Evolutionary conservation across 768 basidiomycete genomes (phyloP).

Genomic region (Russula sp.): DNA sequence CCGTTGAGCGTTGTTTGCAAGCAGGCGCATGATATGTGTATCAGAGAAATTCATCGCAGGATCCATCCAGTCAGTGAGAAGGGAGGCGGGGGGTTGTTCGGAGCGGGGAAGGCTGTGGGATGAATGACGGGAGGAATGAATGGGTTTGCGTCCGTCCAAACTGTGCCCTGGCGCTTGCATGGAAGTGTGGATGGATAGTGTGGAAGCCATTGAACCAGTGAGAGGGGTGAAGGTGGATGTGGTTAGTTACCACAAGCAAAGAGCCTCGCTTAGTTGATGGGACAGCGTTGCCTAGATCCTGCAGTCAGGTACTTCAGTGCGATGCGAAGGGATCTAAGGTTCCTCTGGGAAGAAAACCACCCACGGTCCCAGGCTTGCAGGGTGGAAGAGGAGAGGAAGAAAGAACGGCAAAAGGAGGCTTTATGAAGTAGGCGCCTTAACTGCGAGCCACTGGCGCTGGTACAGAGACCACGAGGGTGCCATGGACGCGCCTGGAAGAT

Average conservation of each 20-base stretch:
- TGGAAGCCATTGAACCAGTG: slow-evolving; percentile 10
- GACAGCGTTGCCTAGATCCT: slow-evolving; percentile 2
- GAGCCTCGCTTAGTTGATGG: slow-evolving; percentile 3
- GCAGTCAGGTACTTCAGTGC: slow-evolving; percentile 1
- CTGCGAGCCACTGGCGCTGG: slow-evolving; percentile 7
- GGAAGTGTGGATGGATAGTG: slow-evolving; percentile 5
- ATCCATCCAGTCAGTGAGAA: slow-evolving; percentile 11
- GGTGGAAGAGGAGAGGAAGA: slow-evolving; percentile 4
- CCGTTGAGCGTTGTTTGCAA: slow-evolving; percentile 13
- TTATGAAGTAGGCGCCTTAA: slow-evolving; percentile 18
- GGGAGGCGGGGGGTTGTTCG: slow-evolving; percentile 1
- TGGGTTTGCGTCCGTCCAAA: slow-evolving; percentile 2
- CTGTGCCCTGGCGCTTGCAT: background rate
- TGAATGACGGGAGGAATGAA: slow-evolving; percentile 8
- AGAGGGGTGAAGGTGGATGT: background rate
- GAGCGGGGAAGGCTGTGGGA: background rate
- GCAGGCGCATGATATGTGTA: slow-evolving; percentile 5
- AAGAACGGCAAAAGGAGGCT: slow-evolving; percentile 7
- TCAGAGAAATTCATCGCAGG: slow-evolving; percentile 8
- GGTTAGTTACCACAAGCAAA: background rate
- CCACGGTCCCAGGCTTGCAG: slow-evolving; percentile 5
- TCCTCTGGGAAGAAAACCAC: background rate
- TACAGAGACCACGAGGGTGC: slow-evolving; percentile 18
- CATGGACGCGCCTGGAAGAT: slow-evolving; percentile 22
- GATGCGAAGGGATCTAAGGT: background rate